Evolutionary conservation across 1,284 basidiomycete species (phyloP).

Genomic region (Malassezia caprae): DNA sequence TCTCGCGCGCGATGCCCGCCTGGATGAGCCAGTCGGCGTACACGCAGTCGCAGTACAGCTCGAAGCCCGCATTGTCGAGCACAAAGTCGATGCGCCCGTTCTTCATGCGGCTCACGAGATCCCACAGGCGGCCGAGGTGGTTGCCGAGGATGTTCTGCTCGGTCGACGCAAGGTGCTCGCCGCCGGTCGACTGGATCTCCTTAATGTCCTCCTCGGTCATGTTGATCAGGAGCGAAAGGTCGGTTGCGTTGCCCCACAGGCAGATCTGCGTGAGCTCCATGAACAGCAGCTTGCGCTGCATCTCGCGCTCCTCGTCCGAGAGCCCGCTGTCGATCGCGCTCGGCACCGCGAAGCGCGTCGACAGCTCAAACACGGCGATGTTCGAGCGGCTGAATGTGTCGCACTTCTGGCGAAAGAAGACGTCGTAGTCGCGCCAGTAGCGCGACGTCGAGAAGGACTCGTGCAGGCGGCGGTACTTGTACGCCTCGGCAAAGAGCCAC

Average conservation of each 20-base stretch:
- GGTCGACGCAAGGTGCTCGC: constrained; percentile 84
- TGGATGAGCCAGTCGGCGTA: constrained; percentile 82
- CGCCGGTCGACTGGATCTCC: constrained; percentile 89
- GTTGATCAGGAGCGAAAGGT: constrained; percentile 87
- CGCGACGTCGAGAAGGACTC: constrained; percentile 91
- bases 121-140: constrained; percentile 69
- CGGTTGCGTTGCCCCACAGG: constrained; percentile 54
- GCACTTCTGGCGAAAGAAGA: constrained; percentile 56
- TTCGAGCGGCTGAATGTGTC: constrained; percentile 89
- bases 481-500: constrained; percentile 67
- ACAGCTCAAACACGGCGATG: constrained; percentile 89
- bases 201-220: constrained; percentile 99
- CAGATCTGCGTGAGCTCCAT: constrained; percentile 70
- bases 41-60: constrained; percentile 90
- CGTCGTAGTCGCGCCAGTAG: constrained; percentile 65
- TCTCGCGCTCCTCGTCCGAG: constrained; percentile 56
- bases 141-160: constrained; percentile 92
- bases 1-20: constrained; percentile 70
- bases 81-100: constrained; percentile 41
- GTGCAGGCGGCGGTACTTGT: constrained; percentile 88
- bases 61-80: constrained; percentile 81
- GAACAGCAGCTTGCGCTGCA: constrained; percentile 82
- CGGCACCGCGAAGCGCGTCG: constrained; percentile 79
- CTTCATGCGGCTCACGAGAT: constrained; percentile 61
- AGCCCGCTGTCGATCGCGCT: constrained; percentile 55